phyloP scores from a whole-genome alignment of 2,329 filamentous ascomycete genomes.

The Xylariaceae sp. region DNA sequence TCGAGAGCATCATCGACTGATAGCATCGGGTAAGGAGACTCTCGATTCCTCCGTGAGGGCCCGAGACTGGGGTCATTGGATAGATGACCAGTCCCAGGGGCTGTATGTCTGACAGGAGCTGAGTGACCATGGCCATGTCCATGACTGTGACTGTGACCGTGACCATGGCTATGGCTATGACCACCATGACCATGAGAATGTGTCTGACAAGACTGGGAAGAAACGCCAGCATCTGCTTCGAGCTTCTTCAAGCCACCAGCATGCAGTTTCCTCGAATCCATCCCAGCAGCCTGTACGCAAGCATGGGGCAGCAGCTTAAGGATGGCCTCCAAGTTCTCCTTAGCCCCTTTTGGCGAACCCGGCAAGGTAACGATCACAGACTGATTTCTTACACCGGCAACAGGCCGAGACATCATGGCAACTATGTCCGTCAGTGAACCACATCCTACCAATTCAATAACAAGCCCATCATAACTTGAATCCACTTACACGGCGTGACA shows the following conservation, averaged over 20 bases:
- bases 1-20: constrained; percentile 74
- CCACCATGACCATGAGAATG: constrained; percentile 36
- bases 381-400: constrained; percentile 78
- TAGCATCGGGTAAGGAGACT: constrained; percentile 90
- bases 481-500: constrained; percentile 77
- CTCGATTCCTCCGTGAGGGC: constrained; percentile 67
- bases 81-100: constrained; percentile 49
- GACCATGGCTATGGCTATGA: constrained; percentile 18
- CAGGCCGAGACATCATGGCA: constrained; percentile 92
- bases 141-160: constrained; percentile 51
- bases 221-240: constrained; percentile 73
- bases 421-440: constrained; percentile 47
- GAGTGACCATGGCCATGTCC: constrained; percentile 57
- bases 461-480: no score
- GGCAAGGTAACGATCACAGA: constrained; percentile 84
- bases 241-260: constrained; percentile 75
- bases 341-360: constrained; percentile 90
- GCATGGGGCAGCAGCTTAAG: constrained; percentile 91
- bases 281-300: constrained; percentile 81
- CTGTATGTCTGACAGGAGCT: constrained; percentile 67
- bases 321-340: constrained; percentile 84
- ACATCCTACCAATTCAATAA: neutral
- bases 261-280: constrained; percentile 74
- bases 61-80: constrained; percentile 59
- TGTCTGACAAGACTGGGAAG: constrained; percentile 24